Conservation (phyloP, 2,329 filamentous ascomycete species). For the Claviceps paspali region DNA sequence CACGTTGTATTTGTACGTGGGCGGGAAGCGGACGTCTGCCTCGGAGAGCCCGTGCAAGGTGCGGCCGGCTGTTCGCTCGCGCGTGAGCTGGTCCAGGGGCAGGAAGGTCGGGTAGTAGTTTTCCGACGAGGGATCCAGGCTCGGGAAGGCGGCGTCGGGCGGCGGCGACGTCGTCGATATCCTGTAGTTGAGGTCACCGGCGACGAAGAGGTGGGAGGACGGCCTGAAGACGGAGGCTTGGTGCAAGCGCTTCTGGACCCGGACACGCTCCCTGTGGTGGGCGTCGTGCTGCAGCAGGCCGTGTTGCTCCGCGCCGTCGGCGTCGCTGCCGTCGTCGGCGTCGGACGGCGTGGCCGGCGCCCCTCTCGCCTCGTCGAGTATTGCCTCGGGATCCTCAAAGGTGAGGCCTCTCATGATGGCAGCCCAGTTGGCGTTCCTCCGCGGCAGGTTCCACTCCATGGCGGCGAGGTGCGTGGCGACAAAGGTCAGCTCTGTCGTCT, state of each 20-base stretch:
- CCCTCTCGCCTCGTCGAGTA: conserved; percentile 14
- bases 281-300: conserved; percentile 21
- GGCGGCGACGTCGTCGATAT: conserved; percentile 54
- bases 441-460: conserved; percentile 62
- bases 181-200: conserved; percentile 90
- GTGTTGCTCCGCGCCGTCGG: conserved; percentile 14
- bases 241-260: conserved; percentile 31
- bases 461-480: conserved; percentile 79
- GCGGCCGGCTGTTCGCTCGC: conserved; percentile 51
- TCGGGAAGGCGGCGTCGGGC: conserved; percentile 47
- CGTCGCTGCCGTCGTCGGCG: conserved; percentile 8
- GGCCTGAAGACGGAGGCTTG: conserved; percentile 58
- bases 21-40: conserved; percentile 61
- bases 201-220: conserved; percentile 65
- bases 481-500: conserved; percentile 58
- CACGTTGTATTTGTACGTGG: conserved; percentile 79
- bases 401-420: conserved; percentile 66
- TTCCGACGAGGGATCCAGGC: conserved; percentile 35
- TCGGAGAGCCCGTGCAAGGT: conserved; percentile 70
- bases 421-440: conserved; percentile 79
- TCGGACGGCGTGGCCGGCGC: conserved; percentile 2
- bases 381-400: conserved; percentile 43
- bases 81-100: conserved; percentile 60
- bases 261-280: conserved; percentile 18
- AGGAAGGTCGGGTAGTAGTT: conserved; percentile 55